phyloP scores from a whole-genome alignment of 139 green algal species.

The Zygnema cylindricum region DNA sequence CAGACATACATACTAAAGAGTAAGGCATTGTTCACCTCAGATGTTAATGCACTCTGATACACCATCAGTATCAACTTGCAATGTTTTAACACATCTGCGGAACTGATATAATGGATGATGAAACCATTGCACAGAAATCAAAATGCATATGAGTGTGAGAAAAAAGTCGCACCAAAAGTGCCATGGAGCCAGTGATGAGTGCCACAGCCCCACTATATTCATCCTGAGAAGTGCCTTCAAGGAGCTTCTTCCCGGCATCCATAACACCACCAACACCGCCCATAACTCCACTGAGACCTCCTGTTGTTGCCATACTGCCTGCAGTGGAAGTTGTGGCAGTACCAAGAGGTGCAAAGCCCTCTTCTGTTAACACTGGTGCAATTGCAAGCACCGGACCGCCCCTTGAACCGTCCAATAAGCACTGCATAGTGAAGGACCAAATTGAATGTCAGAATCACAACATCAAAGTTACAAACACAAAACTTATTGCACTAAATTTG shows the following conservation, averaged over 20 bases:
- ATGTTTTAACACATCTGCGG: too few relatives aligned
- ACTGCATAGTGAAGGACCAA: too few relatives aligned
- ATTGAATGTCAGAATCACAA: too few relatives aligned
- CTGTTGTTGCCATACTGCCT: background rate
- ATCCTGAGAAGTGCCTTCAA: background rate
- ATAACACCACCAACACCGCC: background rate
- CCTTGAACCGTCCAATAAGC: constrained; percentile 23
- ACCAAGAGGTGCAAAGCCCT: background rate
- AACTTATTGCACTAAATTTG: too few relatives aligned
- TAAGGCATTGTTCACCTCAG: too few relatives aligned
- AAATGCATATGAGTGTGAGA: too few relatives aligned
- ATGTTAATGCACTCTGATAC: too few relatives aligned
- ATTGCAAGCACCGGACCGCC: constrained; percentile 20
- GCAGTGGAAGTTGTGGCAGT: background rate
- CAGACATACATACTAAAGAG: too few relatives aligned
- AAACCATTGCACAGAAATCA: too few relatives aligned
- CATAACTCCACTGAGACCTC: background rate
- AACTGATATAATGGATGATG: too few relatives aligned
- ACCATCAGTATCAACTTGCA: too few relatives aligned
- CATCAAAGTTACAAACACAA: too few relatives aligned
- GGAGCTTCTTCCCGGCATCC: constrained; percentile 35
- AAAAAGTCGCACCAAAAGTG: background rate
- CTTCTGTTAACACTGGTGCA: background rate
- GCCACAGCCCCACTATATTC: background rate
- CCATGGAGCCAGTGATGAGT: background rate